Conservation (phyloP, 2,329 filamentous ascomycete genomes). For the Diaporthe sp. region DNA sequence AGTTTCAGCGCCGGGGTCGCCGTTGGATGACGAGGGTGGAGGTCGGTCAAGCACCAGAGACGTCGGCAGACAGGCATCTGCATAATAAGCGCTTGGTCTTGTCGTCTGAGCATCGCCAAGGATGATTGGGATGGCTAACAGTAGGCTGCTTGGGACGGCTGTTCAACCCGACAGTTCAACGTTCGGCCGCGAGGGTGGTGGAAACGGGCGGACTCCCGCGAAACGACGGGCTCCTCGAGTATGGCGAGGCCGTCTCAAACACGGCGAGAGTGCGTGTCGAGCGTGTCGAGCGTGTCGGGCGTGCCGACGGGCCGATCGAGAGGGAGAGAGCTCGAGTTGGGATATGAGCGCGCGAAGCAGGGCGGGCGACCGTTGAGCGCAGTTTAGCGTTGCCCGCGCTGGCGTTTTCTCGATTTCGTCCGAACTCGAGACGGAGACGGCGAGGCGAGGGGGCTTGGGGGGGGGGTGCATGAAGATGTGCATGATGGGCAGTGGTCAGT, state of each 20-base stretch:
- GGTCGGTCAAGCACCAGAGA: conserved; percentile 17
- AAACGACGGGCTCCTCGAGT: conserved; percentile 14
- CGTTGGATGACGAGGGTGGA: conserved; percentile 22
- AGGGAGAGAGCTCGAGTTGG: background rate
- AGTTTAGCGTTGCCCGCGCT: background rate
- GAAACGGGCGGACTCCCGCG: background rate
- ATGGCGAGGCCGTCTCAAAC: background rate
- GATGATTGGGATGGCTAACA: background rate
- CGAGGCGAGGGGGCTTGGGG: background rate
- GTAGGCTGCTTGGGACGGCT: conserved; percentile 10
- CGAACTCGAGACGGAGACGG: background rate
- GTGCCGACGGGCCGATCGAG: conserved; percentile 5
- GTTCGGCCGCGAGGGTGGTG: background rate
- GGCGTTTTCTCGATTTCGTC: conserved; percentile 12
- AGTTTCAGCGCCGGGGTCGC: conserved; percentile 31
- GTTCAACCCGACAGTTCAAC: background rate
- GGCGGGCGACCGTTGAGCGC: conserved; percentile 6
- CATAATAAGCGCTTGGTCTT: conserved; percentile 10
- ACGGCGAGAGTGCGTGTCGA: background rate
- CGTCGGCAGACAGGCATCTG: conserved; percentile 23
- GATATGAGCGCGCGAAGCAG: background rate
- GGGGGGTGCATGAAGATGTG: conserved; percentile 22
- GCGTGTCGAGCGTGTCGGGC: background rate
- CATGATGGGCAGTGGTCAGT: conserved; percentile 14
- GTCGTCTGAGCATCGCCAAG: conserved; percentile 16